Conservation (phyloP, 352 stramenopile genomes). For the Pythium rishiriense region DNA sequence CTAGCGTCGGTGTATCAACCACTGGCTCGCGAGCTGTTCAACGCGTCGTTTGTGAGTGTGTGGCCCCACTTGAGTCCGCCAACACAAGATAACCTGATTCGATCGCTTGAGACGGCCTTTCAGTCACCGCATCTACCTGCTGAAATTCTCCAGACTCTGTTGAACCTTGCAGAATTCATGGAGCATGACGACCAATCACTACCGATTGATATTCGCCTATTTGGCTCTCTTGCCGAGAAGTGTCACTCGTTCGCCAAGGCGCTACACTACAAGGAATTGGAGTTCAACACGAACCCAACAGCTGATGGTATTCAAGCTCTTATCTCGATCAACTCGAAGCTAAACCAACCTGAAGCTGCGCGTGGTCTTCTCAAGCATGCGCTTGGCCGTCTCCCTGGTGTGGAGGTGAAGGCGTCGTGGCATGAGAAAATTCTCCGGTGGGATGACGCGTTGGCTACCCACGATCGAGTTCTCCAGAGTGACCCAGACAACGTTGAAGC, state of each 20-base stretch:
- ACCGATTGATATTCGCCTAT: slow-evolving; percentile 96
- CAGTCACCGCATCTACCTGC: slow-evolving; percentile 91
- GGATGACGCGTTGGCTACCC: slow-evolving; percentile 95
- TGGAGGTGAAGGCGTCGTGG: slow-evolving; percentile 95
- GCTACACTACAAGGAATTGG: slow-evolving; percentile 98
- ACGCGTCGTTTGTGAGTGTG: slow-evolving; percentile 98
- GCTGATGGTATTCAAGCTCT: slow-evolving; percentile 96
- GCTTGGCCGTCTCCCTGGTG: slow-evolving; percentile 64
- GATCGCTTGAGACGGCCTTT: slow-evolving; percentile 95
- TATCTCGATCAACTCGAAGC: slow-evolving; percentile 99
- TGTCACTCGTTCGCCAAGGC: slow-evolving; percentile 99
- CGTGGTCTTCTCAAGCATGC: slow-evolving; percentile 97
- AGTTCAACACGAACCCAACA: slow-evolving; percentile 93
- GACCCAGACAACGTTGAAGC: slow-evolving; percentile 91
- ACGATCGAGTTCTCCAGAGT: slow-evolving; percentile 83
- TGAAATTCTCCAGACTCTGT: slow-evolving; percentile 97
- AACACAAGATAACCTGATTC: slow-evolving; percentile 92
- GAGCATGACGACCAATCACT: slow-evolving; percentile 97
- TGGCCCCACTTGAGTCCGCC: slow-evolving; percentile 95
- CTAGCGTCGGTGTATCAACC: slow-evolving; percentile 98
- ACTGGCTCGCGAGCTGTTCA: slow-evolving; percentile 98
- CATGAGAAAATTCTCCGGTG: slow-evolving; percentile 98
- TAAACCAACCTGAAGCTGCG: slow-evolving; percentile 96
- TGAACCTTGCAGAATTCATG: slow-evolving; percentile 99
- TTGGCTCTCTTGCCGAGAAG: slow-evolving; percentile 96